Evolutionary conservation across 177 flowering plant genomes (phyloP).

Genomic region (Vitis hybrid): DNA sequence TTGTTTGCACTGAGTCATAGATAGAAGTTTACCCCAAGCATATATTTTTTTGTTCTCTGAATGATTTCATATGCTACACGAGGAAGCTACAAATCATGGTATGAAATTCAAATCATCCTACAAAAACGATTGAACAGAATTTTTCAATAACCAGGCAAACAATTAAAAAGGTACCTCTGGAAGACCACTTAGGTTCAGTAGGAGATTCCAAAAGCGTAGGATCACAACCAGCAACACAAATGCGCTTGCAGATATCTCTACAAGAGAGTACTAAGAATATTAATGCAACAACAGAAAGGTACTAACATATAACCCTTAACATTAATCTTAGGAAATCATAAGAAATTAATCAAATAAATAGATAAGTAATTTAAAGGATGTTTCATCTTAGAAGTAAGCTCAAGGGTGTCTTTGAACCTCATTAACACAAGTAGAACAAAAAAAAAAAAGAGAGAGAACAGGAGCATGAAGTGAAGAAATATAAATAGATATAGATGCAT

Average conservation of each 20-base stretch:
- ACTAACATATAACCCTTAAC: not conserved
- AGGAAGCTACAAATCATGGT: too few species aligned
- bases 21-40: too few species aligned
- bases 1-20: too few species aligned
- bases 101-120: too few species aligned
- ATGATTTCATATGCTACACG: too few species aligned
- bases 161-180: slow-evolving; percentile 47
- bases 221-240: slow-evolving; percentile 89
- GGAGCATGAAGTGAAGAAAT: not conserved
- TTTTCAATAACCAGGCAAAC: slow-evolving; percentile 1
- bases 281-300: not conserved
- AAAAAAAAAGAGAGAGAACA: not conserved
- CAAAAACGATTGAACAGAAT: not conserved
- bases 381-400: not conserved
- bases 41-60: too few species aligned
- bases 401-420: not conserved
- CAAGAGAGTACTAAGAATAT: slow-evolving; percentile 11
- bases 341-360: not conserved
- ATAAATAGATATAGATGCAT: not conserved
- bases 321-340: not conserved
- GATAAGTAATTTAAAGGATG: not conserved
- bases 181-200: slow-evolving; percentile 94
- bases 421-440: not conserved
- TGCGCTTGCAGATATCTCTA: slow-evolving; percentile 64
- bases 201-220: slow-evolving; percentile 72